Base-by-base conservation (phyloP, 805 yeast species). In the Cyberlindnera suaveolens region DNA sequence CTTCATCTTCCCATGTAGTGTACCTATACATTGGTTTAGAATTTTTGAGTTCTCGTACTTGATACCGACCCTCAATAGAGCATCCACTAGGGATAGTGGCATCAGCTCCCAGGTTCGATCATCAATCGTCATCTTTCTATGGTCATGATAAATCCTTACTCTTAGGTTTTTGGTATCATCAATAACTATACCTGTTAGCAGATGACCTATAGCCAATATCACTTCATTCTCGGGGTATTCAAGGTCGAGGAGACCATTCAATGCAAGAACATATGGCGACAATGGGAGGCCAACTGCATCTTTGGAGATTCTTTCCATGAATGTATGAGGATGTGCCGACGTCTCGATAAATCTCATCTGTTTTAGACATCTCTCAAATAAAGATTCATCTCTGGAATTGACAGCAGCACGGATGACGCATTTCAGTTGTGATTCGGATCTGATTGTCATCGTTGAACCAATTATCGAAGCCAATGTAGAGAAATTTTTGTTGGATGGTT, bases 31-130 rank as follows among this genome's bases (percentile, higher is more conserved):
- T n/a, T 11, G 17, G 10, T 43, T 41, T 17, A 48, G 3, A n/a
- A 54, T 7, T 2, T 29, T 16, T 2, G 29, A 26, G 29, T 48
- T 49, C 10, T 38, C 35, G 11, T 39, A 41, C 14, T 34, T 41
- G 20, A 44, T 34, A 3, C 48, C 53, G 23, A 44, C 30, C 14
- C 38, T 40, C 31, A 42, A 9, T 1, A 48, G 26, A 6, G 37
- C 34, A 16, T 48, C 43, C 8, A 52, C 15, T 8, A 52, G n/a
- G 9, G 43, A 42, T n/a, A 44, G 3, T 19, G 58, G 54, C 14
- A 46, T 23, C 1, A n/a, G 4, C 7, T 40, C 36, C 39, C 48
- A 34, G 2, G 45, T 34, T 7, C 17, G 17, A 5, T 20, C 13
- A 14, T 15, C 23, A 8, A 32, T 19, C 11, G 31, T 23, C 10